Evolutionary conservation across 169 alveolate genomes (phyloP).

Genomic region (Eimeria praecox): DNA sequence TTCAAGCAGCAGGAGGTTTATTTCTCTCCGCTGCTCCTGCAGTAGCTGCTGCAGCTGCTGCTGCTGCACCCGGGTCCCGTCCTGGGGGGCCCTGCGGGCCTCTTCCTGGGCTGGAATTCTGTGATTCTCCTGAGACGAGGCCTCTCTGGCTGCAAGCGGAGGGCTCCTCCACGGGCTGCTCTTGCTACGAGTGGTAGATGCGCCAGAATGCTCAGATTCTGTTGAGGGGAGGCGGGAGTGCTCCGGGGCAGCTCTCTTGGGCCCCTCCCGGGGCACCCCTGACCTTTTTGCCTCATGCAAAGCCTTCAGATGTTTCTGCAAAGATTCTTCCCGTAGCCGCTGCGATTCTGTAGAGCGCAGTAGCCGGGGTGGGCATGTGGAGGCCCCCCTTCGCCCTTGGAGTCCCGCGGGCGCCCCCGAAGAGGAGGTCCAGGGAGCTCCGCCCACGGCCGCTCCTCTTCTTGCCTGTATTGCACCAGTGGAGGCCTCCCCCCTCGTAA

Average conservation of each 20-base stretch:
- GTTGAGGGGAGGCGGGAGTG: constrained; percentile 23
- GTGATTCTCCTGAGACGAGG: not conserved
- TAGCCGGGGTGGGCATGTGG: constrained; percentile 41
- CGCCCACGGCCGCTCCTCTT: not conserved
- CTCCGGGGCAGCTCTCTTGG: not conserved
- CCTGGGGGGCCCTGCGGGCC: not conserved
- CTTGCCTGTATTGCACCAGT: not conserved
- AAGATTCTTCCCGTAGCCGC: constrained; percentile 32
- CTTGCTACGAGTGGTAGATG: not conserved
- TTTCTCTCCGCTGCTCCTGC: constrained; percentile 34
- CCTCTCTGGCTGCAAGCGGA: not conserved
- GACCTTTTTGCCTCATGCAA: not conserved
- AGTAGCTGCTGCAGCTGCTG: constrained; percentile 60
- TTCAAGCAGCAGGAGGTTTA: not conserved
- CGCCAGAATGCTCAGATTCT: not conserved
- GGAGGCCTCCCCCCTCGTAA: not conserved
- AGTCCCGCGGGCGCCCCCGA: not conserved
- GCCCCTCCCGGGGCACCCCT: not conserved
- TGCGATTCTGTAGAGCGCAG: constrained; percentile 23
- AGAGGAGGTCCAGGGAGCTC: not conserved
- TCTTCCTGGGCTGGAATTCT: not conserved
- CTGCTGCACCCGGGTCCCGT: constrained; percentile 11
- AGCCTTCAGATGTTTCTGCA: constrained; percentile 3
- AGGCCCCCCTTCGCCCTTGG: not conserved
- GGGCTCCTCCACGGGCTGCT: not conserved